Percentiles rank a stretch among this genome's conserved stretches.
Evolutionary conservation across 352 stramenopile species (phyloP).

Genomic region (Globisporangium parvum): DNA sequence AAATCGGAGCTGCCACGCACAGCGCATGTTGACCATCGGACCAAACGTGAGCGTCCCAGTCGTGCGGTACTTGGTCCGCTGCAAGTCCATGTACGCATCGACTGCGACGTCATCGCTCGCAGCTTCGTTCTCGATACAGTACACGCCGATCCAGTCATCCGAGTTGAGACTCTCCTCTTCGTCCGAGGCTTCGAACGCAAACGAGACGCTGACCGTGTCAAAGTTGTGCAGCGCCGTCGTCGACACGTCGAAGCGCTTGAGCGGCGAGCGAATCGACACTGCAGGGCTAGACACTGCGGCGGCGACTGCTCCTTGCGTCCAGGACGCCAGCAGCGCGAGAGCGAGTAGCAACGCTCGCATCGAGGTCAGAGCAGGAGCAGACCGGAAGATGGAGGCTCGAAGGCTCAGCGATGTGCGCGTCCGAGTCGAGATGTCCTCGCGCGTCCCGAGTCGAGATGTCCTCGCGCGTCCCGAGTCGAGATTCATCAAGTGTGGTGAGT

Average conservation of each 20-base stretch:
- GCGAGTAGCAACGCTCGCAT: not conserved
- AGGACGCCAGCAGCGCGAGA: not conserved
- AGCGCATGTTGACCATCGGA: constrained; percentile 26
- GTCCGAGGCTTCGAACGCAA: constrained; percentile 13
- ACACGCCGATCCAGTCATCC: constrained; percentile 12
- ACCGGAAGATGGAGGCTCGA: not conserved
- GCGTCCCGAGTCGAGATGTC: no score
- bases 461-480: no score
- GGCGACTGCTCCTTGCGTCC: not conserved
- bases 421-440: no score
- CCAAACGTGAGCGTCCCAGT: constrained; percentile 11
- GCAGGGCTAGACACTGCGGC: not conserved
- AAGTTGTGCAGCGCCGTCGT: constrained; percentile 20
- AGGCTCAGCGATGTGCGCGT: not conserved
- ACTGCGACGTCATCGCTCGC: not conserved
- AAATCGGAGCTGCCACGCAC: constrained; percentile 24
- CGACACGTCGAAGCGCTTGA: constrained; percentile 9
- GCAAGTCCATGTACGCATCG: constrained; percentile 14
- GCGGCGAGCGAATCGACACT: constrained; percentile 4
- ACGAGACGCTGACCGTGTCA: constrained; percentile 26
- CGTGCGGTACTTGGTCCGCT: not conserved
- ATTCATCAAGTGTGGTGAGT: no score
- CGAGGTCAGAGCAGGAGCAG: not conserved
- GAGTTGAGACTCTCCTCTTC: constrained; percentile 8
- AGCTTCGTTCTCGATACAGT: constrained; percentile 14